These are phyloP conservation scores for Saururus chinensis DNA, from an alignment of 164 flowering plant genomes.

Conservation along the genomic window DNA sequence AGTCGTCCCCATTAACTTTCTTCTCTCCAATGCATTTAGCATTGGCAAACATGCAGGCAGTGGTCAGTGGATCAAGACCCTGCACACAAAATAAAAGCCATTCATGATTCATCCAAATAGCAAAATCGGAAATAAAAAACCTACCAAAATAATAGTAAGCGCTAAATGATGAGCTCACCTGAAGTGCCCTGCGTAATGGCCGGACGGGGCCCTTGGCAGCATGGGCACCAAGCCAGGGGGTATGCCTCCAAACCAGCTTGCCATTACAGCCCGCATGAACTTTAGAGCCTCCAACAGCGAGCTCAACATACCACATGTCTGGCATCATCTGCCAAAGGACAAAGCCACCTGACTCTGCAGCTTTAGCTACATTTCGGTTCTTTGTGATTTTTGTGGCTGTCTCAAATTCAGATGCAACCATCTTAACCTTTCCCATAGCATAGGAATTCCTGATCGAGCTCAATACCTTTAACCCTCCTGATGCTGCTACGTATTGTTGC, in stretches of 20 bases:
- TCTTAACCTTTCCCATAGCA: slow-evolving; percentile 63
- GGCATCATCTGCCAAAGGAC: slow-evolving; percentile 69
- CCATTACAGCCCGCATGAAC: slow-evolving; percentile 74
- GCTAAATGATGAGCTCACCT: slow-evolving; percentile 21
- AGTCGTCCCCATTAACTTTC: slow-evolving; percentile 57
- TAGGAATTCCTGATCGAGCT: slow-evolving; percentile 47
- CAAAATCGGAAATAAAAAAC: neutral
- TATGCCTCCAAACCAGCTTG: slow-evolving; percentile 63
- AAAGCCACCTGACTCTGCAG: slow-evolving; percentile 53
- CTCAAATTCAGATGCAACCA: slow-evolving; percentile 54
- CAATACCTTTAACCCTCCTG: slow-evolving; percentile 50
- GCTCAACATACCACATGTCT: slow-evolving; percentile 71
- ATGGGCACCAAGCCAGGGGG: slow-evolving; percentile 69
- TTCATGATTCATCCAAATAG: neutral
- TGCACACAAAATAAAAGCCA: slow-evolving; percentile 12
- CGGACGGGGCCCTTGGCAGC: slow-evolving; percentile 72
- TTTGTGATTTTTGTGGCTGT: slow-evolving; percentile 51
- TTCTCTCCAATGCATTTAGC: slow-evolving; percentile 64
- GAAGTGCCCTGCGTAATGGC: slow-evolving; percentile 65
- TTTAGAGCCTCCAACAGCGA: slow-evolving; percentile 56
- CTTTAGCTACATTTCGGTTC: slow-evolving; percentile 34
- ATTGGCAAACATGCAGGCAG: slow-evolving; percentile 57
- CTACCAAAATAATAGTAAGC: neutral
- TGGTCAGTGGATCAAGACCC: slow-evolving; percentile 74
- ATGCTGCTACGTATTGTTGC: slow-evolving; percentile 62